Evolutionary conservation across 2,329 filamentous ascomycete genomes (phyloP), one percentile per base, ranked within the genome.

Genomic region (Ophiocordyceps sinensis): DNA sequence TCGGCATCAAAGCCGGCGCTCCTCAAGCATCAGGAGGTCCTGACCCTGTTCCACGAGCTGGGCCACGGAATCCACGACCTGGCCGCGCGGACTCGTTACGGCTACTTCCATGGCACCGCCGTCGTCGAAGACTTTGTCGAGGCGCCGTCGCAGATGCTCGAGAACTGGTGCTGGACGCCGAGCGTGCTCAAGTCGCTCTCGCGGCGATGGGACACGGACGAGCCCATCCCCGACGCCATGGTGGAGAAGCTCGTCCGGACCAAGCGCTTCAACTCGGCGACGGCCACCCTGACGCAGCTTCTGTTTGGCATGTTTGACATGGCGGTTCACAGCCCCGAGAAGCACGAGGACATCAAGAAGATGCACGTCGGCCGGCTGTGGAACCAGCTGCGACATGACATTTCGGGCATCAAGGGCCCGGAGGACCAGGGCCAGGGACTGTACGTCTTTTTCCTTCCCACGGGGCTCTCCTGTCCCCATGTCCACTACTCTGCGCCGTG

Each of bases 261-360:
- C 13, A 85, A 86, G 62, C 80, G 87, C 51, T 79, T 89, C 55
- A 89, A 89, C 57, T 83, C 79, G 45, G 82, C 82, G 0, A 71
- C 86, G 5, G 83, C 82, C 62, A 88, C 86, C 54, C 69, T 89
- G 26, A 71, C 80, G 34, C 85, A 89, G 60, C 66, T 91, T 35
- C 77, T 86, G 58, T 86, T 87, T 53, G 85, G 83, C 32, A 81
- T 85, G 45, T 89, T 85, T 51, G 84, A 91, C 57, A 89, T 91
- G 84, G 76, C 77, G 0, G 71, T 89, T 3, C 85, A 91, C 61
- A 75, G 77, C 26, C 79, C 82, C 8, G 66, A 69, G 48, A 73
- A 70, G n/a, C 82, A 85, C 47, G 75, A 73, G 11, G 80, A 77
- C n/a, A 64, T 82, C 14, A 70, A 85, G 63, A 62, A 68, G 19